Evolutionary conservation across 2,329 filamentous ascomycete species (phyloP), one percentile per base, ranked within the genome.

Genomic region (Sporothrix mexicana): DNA sequence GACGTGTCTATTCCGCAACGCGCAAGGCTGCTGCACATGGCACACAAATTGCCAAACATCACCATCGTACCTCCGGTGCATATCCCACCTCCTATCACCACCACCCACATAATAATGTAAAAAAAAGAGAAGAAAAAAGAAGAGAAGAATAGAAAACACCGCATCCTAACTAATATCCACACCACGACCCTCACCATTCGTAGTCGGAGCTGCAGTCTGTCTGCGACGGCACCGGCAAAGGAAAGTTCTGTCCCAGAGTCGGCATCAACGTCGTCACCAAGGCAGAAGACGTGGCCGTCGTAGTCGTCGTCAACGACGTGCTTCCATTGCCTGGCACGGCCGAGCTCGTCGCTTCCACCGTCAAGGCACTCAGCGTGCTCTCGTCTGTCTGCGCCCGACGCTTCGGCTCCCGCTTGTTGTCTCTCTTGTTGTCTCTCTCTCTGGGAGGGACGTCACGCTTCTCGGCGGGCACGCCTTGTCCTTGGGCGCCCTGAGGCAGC

Each of bases 151-250:
- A 59, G 3, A 30, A 59, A 59, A 23, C 55, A 17, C 13, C 23
- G 23, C 55, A 12, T 43, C 59, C 7, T 6, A 30, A 7, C 51
- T 20, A 8, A 53, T 55, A 2, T 53, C 20, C 51, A 25, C n/a
- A 4, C 7, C 30, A 36, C 3, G 3, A 36, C 23, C 7, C n/a
- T 70, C 53, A 73, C 75, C 75, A 76, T 1, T 36, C 20, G 25
- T 76, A 76, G 23, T 62, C 64, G 36, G 15, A 75, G n/a, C 64
- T 70, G 73, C 75, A 76, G 66, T 76, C 74, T 0, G 75, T 76
- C 57, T 76, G 75, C 30, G 74, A 75, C 10, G 75, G 74, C 13
- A 75, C 15, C 9, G 75, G 75, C 8, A 68, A 43, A 13, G 75
- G 74, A 15, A 67, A 74, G 2, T 10, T 30, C 6, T 66, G 45